Percentiles rank a stretch among this genome's conserved stretches.
Conservation (phyloP, 2,329 filamentous ascomycete species). For the Incumbomyces lentus region DNA sequence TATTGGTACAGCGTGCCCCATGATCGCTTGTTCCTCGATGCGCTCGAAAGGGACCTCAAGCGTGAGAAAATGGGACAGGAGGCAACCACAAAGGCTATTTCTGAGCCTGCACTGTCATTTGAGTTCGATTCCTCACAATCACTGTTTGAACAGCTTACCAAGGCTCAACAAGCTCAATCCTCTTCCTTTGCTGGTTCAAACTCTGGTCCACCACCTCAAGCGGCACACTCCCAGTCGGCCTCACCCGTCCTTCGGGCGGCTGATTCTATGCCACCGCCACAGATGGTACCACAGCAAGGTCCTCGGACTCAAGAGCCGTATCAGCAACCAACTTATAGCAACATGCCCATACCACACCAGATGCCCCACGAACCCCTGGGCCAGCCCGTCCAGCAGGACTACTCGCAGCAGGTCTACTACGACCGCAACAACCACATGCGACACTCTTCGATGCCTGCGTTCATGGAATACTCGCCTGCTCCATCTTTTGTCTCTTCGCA, state of each 20-base stretch:
- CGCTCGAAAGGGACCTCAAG: constrained; percentile 92
- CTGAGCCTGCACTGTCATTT: constrained; percentile 93
- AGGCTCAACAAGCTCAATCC: constrained; percentile 96
- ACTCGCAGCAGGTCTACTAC: constrained; percentile 70
- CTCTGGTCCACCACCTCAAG: constrained; percentile 35
- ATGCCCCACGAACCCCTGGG: constrained; percentile 41
- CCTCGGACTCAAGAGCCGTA: constrained; percentile 51
- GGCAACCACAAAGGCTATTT: constrained; percentile 90
- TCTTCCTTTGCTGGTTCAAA: constrained; percentile 85
- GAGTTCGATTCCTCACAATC: constrained; percentile 99
- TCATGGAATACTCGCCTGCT: constrained; percentile 94
- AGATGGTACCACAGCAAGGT: constrained; percentile 61
- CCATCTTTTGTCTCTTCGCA: constrained; percentile 98
- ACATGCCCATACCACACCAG: constrained; percentile 58
- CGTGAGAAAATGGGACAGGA: constrained; percentile 99
- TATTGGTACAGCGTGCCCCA: constrained; percentile 99
- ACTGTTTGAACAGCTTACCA: constrained; percentile 97
- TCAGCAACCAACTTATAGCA: constrained; percentile 58
- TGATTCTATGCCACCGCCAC: constrained; percentile 87
- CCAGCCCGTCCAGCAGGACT: constrained; percentile 71
- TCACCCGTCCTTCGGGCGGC: constrained; percentile 84
- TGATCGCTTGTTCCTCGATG: constrained; percentile 93
- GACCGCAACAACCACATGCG: constrained; percentile 70
- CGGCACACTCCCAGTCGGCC: constrained; percentile 63
- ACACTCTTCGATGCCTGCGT: constrained; percentile 96